Evolutionary conservation across 805 yeast species (phyloP), one percentile per base, ranked within the genome.

Genomic region (Scheffersomyces lignosus): DNA sequence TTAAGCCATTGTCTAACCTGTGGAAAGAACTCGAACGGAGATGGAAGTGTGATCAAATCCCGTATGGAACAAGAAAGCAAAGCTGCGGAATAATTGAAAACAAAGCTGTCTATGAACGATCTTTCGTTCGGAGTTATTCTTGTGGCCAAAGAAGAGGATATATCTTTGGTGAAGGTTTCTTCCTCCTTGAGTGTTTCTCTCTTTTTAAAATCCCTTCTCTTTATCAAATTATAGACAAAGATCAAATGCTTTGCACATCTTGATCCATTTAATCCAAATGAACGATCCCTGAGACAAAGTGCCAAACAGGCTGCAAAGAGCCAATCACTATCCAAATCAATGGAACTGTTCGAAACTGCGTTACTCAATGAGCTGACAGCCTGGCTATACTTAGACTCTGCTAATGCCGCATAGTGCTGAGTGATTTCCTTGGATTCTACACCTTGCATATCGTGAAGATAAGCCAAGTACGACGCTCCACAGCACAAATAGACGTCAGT

Each of bases 41-140:
- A 60, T 1, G 77, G 75, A 8, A 72, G 36, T 1, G 52, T 49
- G 14, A 43, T 34, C 31, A 53, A 36, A 9, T 61, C 58, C 3
- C 51, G 40, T 14, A 47, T 50, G 2, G 61, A 51, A 13, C 74
- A 58, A 30, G 64, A 58, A 20, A 71, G 56, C 4, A 73, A 43
- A 3, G 64, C 54, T 6, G 66, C 57, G 5, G 71, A 56, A 41
- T 66, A 72, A 38, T 66, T 70, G 50, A 65, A 69, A 3, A 71
- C 47, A 40, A 70, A 73, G 26, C 75, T 70, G 35, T 73, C 78
- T 15, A 69, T 38, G 31, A 70, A 57, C 47, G 70, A 67, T 31
- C 71, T 51, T 40, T 66, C 70, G 35, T 49, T 28, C 39, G 55
- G 47, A 29, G 48, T 37, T 13, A 43, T 34, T 12, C 24, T 36